Percentiles rank a stretch among this genome's conserved stretches.
Conservation (phyloP, 106 monocot species). For the Cymbidium sinense region DNA sequence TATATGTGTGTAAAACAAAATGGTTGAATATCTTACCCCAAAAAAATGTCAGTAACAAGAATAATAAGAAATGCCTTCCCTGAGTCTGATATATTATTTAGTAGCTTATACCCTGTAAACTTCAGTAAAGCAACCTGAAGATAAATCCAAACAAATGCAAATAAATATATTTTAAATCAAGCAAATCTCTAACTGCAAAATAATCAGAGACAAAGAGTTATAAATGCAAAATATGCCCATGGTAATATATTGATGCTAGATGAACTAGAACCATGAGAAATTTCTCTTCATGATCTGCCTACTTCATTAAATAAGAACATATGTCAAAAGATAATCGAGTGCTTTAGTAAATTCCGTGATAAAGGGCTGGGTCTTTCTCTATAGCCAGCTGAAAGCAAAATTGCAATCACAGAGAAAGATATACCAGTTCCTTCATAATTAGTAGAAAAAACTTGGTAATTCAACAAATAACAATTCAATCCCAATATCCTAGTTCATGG, state of each 20-base stretch:
- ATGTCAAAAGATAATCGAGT: background rate
- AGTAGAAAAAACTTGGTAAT: no score
- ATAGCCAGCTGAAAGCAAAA: background rate
- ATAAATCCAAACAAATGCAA: background rate
- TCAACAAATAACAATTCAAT: no score
- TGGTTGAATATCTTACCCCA: slow-evolving; percentile 54
- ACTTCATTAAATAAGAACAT: background rate
- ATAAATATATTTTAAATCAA: background rate
- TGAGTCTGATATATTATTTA: slow-evolving; percentile 89
- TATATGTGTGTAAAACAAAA: background rate
- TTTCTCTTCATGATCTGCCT: slow-evolving; percentile 1
- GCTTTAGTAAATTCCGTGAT: background rate
- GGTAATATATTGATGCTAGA: background rate
- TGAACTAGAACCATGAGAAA: background rate
- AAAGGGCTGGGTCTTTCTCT: background rate
- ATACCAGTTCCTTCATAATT: no score
- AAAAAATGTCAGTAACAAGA: slow-evolving; percentile 84
- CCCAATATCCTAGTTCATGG: no score
- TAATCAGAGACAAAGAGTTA: background rate
- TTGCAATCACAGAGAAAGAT: background rate
- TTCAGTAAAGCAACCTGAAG: slow-evolving; percentile 90
- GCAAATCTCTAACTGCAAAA: background rate
- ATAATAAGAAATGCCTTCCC: slow-evolving; percentile 90
- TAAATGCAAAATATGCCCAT: background rate
- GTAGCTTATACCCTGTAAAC: slow-evolving; percentile 91